Base-by-base conservation (phyloP, 106 monocot genomes). In the Platanthera guangdongensis region DNA sequence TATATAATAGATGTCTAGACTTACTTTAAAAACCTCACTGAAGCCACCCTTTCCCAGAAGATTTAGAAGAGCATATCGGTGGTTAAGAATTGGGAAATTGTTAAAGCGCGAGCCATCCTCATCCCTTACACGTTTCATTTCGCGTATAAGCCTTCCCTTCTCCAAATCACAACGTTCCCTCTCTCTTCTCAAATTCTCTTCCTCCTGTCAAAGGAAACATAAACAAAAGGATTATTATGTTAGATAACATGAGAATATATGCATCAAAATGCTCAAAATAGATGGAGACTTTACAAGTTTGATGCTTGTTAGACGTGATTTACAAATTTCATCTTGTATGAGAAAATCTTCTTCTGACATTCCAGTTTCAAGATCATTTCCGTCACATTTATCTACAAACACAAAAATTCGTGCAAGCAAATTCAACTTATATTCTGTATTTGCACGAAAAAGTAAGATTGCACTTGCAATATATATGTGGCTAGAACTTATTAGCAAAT, bases 41-140 rank as follows among this genome's bases (percentile, higher is more conserved):
- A 99, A 99, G n/a, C 99, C 99, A 68, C 99, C 99, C 73, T 99
- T 99, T 50, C 99, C 99, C 49, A 99, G 90, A 84, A 99, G 94
- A 55, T 99, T 99, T 74, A 99, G 75, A 28, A 99, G 88, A 80
- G 99, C 99, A 84, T 99, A 99, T 74, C 99, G 88, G 32, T 92
- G 90, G 80, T 99, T 88, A 67, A 99, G 90, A 85, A 94, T 88
- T 57, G 86, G 94, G 63, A 94, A 99, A 86, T 87, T 94, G 82
- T 99, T 99, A 78, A 99, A 99, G 32, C 90, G 91, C 30, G 99
- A 99, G 21, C 92, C 99, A 92, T 99, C 99, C 74, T 99, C 99
- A 85, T 99, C 99, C 74, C 99, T 81, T 88, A 94, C 76, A 7
- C 99, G 99, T 76, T 99, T 99, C 94, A 99, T 99, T 86, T 99